Base-by-base conservation (phyloP, 1,139 yeast species). In the Candida anutae region DNA sequence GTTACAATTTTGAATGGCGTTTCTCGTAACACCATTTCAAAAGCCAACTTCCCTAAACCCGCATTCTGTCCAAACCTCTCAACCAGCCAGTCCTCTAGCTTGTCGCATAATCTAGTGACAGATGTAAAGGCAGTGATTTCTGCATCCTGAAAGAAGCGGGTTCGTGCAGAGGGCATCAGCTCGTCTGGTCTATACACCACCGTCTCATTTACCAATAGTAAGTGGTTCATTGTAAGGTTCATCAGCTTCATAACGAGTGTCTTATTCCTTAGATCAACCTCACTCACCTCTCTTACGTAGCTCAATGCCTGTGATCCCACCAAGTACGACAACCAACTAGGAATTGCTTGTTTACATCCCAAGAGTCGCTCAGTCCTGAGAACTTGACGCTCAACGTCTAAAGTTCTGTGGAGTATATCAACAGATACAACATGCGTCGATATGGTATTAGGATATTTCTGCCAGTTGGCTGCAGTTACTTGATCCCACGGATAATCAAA, bases 381-480 rank as follows among this genome's bases (percentile, higher is more conserved):
- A 1, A 74, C 63, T 13, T 75, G 70, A 1, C 72, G 67, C 6
- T 52, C 54, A 1, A 68, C 58, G 43, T 78, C 74, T 17, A 85
- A 50, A 40, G 78, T 83, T 35, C 97, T 66, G 34, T 79, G 62
- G 27, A 90, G 58, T 3, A 85, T 84, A 52, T 90, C 98, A 5
- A 90, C 97, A 1, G 94, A 93, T 12, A 85, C 79, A n/a, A 90
- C 98, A 56, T 90, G 98, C 1, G 94, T 73, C 5, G 95, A 79
- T 36, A 80, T 66, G 46, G 87, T 94, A 40, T 90, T 90, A 11
- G 98, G 98, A 55, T 90, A 90, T 47, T 90, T 90, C 40, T 75
- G 77, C 98, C 98, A 90, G 54, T 90, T 88, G 34, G 97, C 97
- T 0, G 94, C 88, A 1, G 95, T 82, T 13, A 90, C 95, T 46